A percentile compares a stretch with the other conserved stretches of the same genome.
Evolutionary conservation across 352 stramenopile genomes (phyloP).

Genomic region (Pythium volutum): DNA sequence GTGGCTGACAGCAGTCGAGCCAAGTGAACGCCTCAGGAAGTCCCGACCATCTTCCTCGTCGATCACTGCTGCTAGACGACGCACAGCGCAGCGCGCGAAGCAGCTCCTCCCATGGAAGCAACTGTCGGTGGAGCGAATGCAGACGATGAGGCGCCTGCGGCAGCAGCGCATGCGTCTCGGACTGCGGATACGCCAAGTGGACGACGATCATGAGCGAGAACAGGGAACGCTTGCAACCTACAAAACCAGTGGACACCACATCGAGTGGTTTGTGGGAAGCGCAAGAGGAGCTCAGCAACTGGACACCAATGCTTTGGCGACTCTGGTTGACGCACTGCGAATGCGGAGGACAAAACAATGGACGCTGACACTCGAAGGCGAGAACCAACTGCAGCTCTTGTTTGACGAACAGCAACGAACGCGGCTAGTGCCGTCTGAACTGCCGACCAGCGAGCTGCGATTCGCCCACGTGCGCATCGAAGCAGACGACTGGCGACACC

Average conservation of each 20-base stretch:
- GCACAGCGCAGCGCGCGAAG: conserved; percentile 27
- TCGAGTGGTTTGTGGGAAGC: conserved; percentile 32
- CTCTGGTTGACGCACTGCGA: conserved; percentile 2
- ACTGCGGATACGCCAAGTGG: neutral
- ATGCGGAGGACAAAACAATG: neutral
- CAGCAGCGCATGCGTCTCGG: conserved; percentile 12
- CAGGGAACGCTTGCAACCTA: conserved; percentile 24
- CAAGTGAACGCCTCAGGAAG: neutral
- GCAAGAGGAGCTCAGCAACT: neutral
- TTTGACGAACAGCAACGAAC: conserved; percentile 8
- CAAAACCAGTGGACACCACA: conserved; percentile 14
- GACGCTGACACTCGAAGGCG: neutral
- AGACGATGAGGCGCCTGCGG: conserved; percentile 23
- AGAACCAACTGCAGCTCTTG: conserved; percentile 7
- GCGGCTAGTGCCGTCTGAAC: conserved; percentile 3
- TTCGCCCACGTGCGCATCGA: conserved; percentile 42
- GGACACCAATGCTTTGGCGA: neutral
- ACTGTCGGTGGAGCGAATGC: conserved; percentile 44
- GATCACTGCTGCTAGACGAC: conserved; percentile 3
- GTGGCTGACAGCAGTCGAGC: conserved; percentile 1
- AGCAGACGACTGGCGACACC: conserved; percentile 36
- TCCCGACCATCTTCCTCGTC: conserved; percentile 5
- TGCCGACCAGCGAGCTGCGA: conserved; percentile 12
- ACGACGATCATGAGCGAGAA: conserved; percentile 13
- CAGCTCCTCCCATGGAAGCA: conserved; percentile 64